Evolutionary conservation across 2,329 filamentous ascomycete species (phyloP).

Genomic region (Aschersonia sp.): DNA sequence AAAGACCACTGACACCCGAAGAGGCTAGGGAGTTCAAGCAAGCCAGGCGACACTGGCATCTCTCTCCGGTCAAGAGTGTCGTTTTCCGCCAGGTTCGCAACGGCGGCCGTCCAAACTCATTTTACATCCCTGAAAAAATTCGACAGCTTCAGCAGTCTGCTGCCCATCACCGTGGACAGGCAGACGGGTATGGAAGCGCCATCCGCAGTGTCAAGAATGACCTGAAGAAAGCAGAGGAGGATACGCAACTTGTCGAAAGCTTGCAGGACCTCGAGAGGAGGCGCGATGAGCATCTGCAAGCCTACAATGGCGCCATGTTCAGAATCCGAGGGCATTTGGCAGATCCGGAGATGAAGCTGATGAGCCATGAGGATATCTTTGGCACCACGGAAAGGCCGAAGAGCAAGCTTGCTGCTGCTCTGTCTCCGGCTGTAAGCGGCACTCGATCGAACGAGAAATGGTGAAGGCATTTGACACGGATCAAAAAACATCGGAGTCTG

Average conservation of each 20-base stretch:
- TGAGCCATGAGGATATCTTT: conserved; percentile 14
- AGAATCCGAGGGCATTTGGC: conserved; percentile 12
- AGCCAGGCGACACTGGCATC: conserved; percentile 16
- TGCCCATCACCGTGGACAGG: conserved; percentile 16
- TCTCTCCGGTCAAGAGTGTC: conserved; percentile 14
- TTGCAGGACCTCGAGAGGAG: conserved; percentile 11
- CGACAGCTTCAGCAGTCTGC: conserved; percentile 13
- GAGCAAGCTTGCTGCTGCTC: conserved; percentile 1
- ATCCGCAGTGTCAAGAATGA: conserved; percentile 9
- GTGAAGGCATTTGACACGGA: too few species aligned
- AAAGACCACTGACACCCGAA: conserved; percentile 16
- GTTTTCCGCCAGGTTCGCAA: conserved; percentile 8
- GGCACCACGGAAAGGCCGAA: conserved; percentile 10
- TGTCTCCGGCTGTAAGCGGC: not conserved
- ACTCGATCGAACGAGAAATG: too few species aligned
- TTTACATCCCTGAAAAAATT: conserved; percentile 9
- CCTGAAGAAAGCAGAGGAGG: conserved; percentile 5
- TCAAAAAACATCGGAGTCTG: too few species aligned
- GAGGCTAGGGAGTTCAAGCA: conserved; percentile 19
- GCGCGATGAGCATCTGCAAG: conserved; percentile 11
- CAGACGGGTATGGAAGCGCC: conserved; percentile 11
- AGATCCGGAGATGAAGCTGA: conserved; percentile 14
- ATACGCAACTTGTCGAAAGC: not conserved
- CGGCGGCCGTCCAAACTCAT: conserved; percentile 7
- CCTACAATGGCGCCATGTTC: conserved; percentile 13